Evolutionary conservation across 768 basidiomycete genomes (phyloP).

Genomic region (Ramaria rubella): DNA sequence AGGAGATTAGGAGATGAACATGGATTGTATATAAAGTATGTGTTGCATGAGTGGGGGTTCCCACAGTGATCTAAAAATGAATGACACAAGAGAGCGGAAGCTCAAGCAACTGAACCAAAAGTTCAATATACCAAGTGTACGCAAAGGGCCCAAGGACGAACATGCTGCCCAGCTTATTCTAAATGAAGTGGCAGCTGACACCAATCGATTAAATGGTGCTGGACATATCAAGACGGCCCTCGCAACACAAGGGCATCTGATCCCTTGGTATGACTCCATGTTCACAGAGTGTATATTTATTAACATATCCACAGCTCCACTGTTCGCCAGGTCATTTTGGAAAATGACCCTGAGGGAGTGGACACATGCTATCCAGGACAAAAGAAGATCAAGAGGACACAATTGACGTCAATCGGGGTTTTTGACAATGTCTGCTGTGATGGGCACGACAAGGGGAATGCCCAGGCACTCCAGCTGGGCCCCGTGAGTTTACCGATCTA

Average conservation of each 20-base stretch:
- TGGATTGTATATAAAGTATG: not conserved
- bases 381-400: not conserved
- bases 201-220: not conserved
- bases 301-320: not conserved
- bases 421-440: not conserved
- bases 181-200: not conserved
- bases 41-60: not conserved
- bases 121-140: not conserved
- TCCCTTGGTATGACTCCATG: not conserved
- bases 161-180: not conserved
- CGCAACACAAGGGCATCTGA: not conserved
- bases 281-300: not conserved
- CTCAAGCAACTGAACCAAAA: no score
- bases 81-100: not conserved
- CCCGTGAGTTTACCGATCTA: conserved; percentile 14
- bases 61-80: not conserved
- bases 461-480: not conserved
- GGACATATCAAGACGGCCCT: not conserved
- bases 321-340: not conserved
- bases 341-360: not conserved
- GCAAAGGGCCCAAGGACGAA: not conserved
- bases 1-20: not conserved
- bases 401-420: not conserved
- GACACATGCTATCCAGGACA: not conserved
- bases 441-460: not conserved